phyloP scores from a whole-genome alignment of 108 stramenopile genomes.

The Nitzschia inconspicua region DNA sequence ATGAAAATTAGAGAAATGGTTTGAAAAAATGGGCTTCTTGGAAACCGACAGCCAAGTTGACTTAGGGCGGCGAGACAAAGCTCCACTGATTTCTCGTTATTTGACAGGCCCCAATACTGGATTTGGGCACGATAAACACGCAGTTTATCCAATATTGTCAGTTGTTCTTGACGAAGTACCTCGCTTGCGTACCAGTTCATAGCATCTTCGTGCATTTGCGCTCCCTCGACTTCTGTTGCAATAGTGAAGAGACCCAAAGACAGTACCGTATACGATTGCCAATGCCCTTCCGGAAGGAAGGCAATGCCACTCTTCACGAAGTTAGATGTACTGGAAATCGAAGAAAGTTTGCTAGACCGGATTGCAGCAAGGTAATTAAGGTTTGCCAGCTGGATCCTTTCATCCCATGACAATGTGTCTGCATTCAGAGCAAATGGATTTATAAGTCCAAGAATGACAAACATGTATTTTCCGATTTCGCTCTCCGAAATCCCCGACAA shows the following conservation, averaged over 20 bases:
- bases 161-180: neutral
- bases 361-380: conserved; percentile 6
- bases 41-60: too few species aligned
- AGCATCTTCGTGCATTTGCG: neutral
- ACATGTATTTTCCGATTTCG: neutral
- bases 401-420: neutral
- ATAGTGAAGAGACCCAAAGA: neutral
- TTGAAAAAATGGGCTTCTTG: neutral
- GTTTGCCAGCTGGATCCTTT: neutral
- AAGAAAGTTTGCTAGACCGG: neutral
- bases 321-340: too few species aligned
- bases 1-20: neutral
- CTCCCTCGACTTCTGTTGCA: neutral
- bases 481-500: conserved; percentile 3
- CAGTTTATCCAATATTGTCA: conserved; percentile 4
- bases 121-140: conserved; percentile 3
- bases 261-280: neutral
- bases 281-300: neutral
- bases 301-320: too few species aligned
- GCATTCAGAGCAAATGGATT: too few species aligned
- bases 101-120: too few species aligned
- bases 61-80: too few species aligned
- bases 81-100: too few species aligned
- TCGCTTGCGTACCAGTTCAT: neutral
- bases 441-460: neutral